phyloP scores from a whole-genome alignment of 139 green algal species.

The Closterium sp. region DNA sequence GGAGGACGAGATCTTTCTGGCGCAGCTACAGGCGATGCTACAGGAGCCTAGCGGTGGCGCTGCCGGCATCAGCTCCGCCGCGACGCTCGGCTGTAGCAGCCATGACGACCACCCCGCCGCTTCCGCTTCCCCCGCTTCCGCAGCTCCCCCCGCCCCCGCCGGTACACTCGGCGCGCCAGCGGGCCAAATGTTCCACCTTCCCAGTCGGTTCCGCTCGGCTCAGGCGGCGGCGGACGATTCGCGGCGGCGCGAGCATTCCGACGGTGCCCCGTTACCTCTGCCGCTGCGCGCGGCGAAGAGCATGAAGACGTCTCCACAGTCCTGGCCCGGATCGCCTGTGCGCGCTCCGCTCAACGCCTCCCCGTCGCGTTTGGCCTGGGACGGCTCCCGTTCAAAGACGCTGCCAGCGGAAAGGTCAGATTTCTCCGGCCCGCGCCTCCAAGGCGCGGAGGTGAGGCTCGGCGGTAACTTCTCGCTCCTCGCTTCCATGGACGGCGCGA shows the following conservation, averaged over 20 bases:
- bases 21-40: not conserved
- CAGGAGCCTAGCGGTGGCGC: not conserved
- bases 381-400: not conserved
- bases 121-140: not conserved
- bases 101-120: no score
- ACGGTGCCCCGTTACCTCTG: not conserved
- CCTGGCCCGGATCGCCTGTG: not conserved
- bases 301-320: not conserved
- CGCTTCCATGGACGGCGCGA: not conserved
- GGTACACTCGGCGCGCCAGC: not conserved
- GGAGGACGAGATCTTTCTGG: not conserved
- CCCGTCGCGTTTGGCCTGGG: not conserved
- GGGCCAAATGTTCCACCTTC: not conserved
- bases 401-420: not conserved
- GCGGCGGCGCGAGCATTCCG: not conserved
- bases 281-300: not conserved
- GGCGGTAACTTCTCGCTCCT: not conserved
- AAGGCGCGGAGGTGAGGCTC: not conserved
- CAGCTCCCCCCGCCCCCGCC: no score
- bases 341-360: not conserved
- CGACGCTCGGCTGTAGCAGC: not conserved
- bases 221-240: not conserved
- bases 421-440: not conserved
- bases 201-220: not conserved
- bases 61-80: not conserved